Conservation (phyloP, 352 stramenopile genomes). For the Phytophthora ramorum region DNA sequence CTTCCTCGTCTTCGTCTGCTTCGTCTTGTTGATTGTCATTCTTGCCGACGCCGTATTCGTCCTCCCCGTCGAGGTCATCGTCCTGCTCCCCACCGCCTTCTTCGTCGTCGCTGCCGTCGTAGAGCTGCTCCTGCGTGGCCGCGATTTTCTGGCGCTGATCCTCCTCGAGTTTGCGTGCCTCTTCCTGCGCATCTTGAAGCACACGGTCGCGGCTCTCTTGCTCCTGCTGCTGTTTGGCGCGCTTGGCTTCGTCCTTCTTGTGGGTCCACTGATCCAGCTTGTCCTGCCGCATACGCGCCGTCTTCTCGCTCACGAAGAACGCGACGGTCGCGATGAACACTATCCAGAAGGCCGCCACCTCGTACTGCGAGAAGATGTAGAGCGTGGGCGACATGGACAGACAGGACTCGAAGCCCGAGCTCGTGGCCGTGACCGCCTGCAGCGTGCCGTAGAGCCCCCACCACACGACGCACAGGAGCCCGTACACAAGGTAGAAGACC, state of each 20-base stretch:
- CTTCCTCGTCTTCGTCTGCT: slow-evolving; percentile 23
- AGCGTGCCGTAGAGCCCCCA: slow-evolving; percentile 74
- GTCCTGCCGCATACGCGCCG: slow-evolving; percentile 40
- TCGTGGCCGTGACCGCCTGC: slow-evolving; percentile 62
- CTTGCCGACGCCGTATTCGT: slow-evolving; percentile 25
- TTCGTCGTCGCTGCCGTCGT: slow-evolving; percentile 43
- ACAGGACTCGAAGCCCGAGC: slow-evolving; percentile 71
- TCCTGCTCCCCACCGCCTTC: slow-evolving; percentile 33
- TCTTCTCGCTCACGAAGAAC: slow-evolving; percentile 67
- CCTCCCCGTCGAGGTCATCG: slow-evolving; percentile 31
- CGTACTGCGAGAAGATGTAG: slow-evolving; percentile 76
- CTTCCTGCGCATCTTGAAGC: slow-evolving; percentile 41
- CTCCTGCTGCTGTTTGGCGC: slow-evolving; percentile 39
- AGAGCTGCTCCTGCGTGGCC: slow-evolving; percentile 53
- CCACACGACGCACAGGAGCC: slow-evolving; percentile 64
- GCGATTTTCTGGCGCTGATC: slow-evolving; percentile 47
- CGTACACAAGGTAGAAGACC: slow-evolving; percentile 72
- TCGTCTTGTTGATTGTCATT: slow-evolving; percentile 7
- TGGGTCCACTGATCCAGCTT: slow-evolving; percentile 42
- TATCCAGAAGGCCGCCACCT: slow-evolving; percentile 74
- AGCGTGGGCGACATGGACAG: slow-evolving; percentile 70
- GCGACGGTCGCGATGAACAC: slow-evolving; percentile 49
- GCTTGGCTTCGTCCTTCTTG: slow-evolving; percentile 40
- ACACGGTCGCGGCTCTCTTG: slow-evolving; percentile 41
- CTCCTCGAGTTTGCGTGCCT: slow-evolving; percentile 49